A percentile compares a stretch with the other conserved stretches of the same genome.
phyloP scores from a whole-genome alignment of 1,139 yeast species.

The Hyphopichia fennica region DNA sequence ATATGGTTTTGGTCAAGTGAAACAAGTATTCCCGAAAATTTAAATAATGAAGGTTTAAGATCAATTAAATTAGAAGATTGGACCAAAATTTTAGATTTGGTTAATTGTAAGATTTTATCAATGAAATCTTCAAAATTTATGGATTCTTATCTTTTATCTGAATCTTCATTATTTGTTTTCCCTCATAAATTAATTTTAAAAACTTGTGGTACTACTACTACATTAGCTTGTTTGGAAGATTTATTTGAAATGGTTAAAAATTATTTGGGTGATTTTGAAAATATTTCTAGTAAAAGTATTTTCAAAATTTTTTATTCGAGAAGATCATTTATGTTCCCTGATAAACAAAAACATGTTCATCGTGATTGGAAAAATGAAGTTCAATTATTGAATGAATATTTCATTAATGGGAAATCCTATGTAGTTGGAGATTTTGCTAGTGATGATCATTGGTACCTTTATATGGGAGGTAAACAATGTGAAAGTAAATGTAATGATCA shows the following conservation, averaged over 20 bases:
- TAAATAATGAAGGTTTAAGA: conserved; percentile 52
- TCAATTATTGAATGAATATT: conserved; percentile 60
- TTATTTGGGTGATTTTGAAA: conserved; percentile 12
- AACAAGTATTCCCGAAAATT: conserved; percentile 34
- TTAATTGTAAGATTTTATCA: conserved; percentile 85
- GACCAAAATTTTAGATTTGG: conserved; percentile 74
- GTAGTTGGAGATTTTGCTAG: conserved; percentile 74
- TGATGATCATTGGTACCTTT: conserved; percentile 90
- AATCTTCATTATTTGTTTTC: conserved; percentile 86
- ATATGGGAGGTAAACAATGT: conserved; percentile 51
- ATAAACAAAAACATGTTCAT: conserved; percentile 78
- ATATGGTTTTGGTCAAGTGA: conserved; percentile 71
- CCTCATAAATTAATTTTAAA: conserved; percentile 83
- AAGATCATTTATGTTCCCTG: conserved; percentile 91
- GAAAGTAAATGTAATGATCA: conserved; percentile 46
- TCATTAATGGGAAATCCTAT: conserved; percentile 66
- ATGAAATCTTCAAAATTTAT: conserved; percentile 63
- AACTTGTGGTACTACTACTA: conserved; percentile 96
- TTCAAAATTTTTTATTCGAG: conserved; percentile 84
- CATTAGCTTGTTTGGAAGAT: conserved; percentile 72
- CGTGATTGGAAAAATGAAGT: conserved; percentile 85
- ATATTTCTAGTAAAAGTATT: conserved; percentile 38
- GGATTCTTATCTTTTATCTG: conserved; percentile 87
- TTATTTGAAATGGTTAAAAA: conserved; percentile 52
- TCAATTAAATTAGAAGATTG: conserved; percentile 65